Base-by-base conservation (phyloP, 1,139 yeast species). In the Magnusiomyces suaveolens region DNA sequence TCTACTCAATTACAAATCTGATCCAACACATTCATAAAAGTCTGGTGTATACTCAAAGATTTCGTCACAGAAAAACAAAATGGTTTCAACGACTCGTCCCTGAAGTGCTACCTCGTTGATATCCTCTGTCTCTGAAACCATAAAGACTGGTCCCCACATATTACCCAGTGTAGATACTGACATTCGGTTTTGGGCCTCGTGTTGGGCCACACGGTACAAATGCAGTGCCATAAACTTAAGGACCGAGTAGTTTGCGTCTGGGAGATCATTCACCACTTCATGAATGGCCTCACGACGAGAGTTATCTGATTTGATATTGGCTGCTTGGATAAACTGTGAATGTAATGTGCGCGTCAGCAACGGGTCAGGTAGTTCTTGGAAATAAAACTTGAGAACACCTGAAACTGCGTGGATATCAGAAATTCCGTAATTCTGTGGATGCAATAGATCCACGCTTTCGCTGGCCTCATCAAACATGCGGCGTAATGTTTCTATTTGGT, bases 231-330 rank as follows among this genome's bases (percentile, higher is more conserved):
- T 74, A 43, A 88, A 81, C 62, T 97, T 75, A 61, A 92, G 75
- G 0, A 97, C 90, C 74, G 95, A 89, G 69, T 92, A 92, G 56
- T 94, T 89, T 0, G 96, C 94, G 69, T 92, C 98, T 0, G 97
- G 97, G 54, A 92, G 76, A 62, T 86, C 86, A 71, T 84, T 92
- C 49, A 92, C 87, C 57, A 87, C 78, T 52, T 88, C 88, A 69
- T 92, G 98, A 63, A 92, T 75, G 59, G 84, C 85, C 63, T 88
- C 89, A 53, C 81, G 75, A 60, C 85, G 74, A 48, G 79, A 75
- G 20, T 73, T 73, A 36, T 75, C 76, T 60, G 83, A 84, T 44
- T 73, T 76, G 53, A 88, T 81, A 63, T 84, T 82, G 29, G 89
- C 84, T 14, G 95, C 89, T 48, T 83, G 85, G 55, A 89, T 80